phyloP scores from a whole-genome alignment of 2,329 filamentous ascomycete species.

The Hymenoscyphus salicellus region DNA sequence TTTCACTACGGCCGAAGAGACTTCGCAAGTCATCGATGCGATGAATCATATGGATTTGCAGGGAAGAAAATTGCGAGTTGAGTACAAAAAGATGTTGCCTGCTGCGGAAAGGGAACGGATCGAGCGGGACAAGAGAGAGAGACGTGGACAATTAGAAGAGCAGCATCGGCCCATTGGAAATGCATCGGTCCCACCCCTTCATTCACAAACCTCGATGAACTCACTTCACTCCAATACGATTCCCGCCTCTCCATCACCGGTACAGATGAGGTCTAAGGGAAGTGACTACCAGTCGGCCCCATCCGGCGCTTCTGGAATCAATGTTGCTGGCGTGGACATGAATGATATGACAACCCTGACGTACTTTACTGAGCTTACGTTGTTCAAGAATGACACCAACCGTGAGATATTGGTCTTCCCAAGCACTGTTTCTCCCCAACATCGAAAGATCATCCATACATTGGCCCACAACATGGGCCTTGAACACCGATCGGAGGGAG shows the following conservation, averaged over 20 bases:
- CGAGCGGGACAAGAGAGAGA: slow-evolving; percentile 93
- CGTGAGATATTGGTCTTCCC: slow-evolving; percentile 85
- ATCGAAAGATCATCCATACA: slow-evolving; percentile 88
- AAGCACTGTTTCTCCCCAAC: slow-evolving; percentile 71
- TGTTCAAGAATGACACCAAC: slow-evolving; percentile 78
- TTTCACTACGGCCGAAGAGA: slow-evolving; percentile 94
- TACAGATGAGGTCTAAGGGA: slow-evolving; percentile 31
- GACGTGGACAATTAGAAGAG: slow-evolving; percentile 92
- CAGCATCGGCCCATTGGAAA: slow-evolving; percentile 73
- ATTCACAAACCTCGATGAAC: slow-evolving; percentile 80
- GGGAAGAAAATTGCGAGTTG: slow-evolving; percentile 88
- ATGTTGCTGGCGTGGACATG: slow-evolving; percentile 64
- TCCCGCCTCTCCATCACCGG: slow-evolving; percentile 41
- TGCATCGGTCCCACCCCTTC: slow-evolving; percentile 52
- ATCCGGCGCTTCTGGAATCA: slow-evolving; percentile 19
- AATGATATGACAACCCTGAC: slow-evolving; percentile 85
- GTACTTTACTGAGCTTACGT: slow-evolving; percentile 83
- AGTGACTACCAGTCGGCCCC: slow-evolving; percentile 17
- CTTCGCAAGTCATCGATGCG: slow-evolving; percentile 82
- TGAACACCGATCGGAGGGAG: slow-evolving; percentile 84
- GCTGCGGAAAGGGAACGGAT: slow-evolving; percentile 92
- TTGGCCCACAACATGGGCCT: slow-evolving; percentile 93
- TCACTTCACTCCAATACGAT: slow-evolving; percentile 64
- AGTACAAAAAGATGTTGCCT: slow-evolving; percentile 99
- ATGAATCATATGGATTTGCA: slow-evolving; percentile 97